Evolutionary conservation across 768 basidiomycete species (phyloP), one percentile per base, ranked within the genome.

Genomic region (Leccinum disarticulatum): DNA sequence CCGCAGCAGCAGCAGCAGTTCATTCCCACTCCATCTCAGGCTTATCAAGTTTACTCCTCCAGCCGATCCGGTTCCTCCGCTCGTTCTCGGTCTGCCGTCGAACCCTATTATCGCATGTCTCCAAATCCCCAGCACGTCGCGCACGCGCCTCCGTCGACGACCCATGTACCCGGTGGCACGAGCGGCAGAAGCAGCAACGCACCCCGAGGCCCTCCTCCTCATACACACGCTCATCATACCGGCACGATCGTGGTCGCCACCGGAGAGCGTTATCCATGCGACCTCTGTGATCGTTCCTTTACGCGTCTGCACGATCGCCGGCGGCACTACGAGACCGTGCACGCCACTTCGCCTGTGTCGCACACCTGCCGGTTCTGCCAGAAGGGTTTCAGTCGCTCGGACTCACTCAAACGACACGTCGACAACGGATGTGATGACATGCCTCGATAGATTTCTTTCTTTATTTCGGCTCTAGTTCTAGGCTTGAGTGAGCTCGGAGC

Each of bases 231-330:
- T 30, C 41, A 4, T 48, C 66, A 68, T n/a, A 55, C 63, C 3
- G 28, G 60, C 38, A 67, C 64, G 27, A 57, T 66, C 11, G 51
- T 55, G 10, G 63, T 36, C 7, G 58, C 71, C 6, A 59, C 73
- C 7, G 81, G 80, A 52, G 88, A 90, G 68, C 83, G 88, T 41
- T 89, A 81, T 76, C 78, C 81, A 57, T 92, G 90, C 75, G 83
- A 87, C 58, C 81, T 83, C 64, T 92, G 90, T 71, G 85, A 86
- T 55, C 87, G 88, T 73, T 87, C 88, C 27, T 92, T 92, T 72
- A 90, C 88, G 35, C 83, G 90, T 62, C 81, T 87, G 59, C 89
- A 91, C 73, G 90, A 93, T 74, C 83, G 88, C 64, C 90, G 91
- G 75, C 83, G 90, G 62, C 90, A 93, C 74, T 83, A 84, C 64